Evolutionary conservation across 2,329 filamentous ascomycete genomes (phyloP), one percentile per base, ranked within the genome.

Genomic region (Calonectria pauciramosa): DNA sequence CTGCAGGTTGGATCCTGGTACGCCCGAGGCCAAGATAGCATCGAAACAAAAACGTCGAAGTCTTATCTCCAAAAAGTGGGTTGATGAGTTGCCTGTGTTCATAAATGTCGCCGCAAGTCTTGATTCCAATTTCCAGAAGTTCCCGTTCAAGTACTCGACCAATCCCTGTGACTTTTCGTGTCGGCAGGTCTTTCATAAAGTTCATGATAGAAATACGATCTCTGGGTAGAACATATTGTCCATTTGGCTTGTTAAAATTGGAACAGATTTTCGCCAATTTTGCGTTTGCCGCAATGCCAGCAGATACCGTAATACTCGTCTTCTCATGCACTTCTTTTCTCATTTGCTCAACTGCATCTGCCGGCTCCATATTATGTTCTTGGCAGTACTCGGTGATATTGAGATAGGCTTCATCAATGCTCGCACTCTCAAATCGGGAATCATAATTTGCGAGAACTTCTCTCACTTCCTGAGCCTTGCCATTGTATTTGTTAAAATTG

Each of bases 201-300:
- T 89, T 86, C 90, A 99, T 92, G 74, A 99, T 95, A 0, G 91
- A 89, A 32, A 87, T 86, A 13, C 96, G 90, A 51, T 98, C 93
- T 68, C 90, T 94, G 0, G 93, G 90, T 2, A 99, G 87, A 13
- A 91, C 86, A 79, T 94, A 99, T 82, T 99, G 97, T 0, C 97
- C 97, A 80, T 99, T 98, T 0, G 97, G 97, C 82, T 99, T 99
- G 85, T 99, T 98, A 84, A 94, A 92, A 82, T 99, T 98, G 23
- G 95, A 98, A 80, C 94, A 95, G 38, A 99, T 98, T 85, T 99
- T 99, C 36, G 97, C 96, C 18, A 99, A 89, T 82, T 96, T 96
- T 0, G 96, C 93, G 83, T 99, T 99, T 1, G 95, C 94, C 0
- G 96, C 96, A 74, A 99, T 98, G 0, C 97, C 97, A 0, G 96